These are phyloP conservation scores for Clavispora phyllophila DNA, from an alignment of 805 yeast genomes.

Conservation along the genomic window DNA sequence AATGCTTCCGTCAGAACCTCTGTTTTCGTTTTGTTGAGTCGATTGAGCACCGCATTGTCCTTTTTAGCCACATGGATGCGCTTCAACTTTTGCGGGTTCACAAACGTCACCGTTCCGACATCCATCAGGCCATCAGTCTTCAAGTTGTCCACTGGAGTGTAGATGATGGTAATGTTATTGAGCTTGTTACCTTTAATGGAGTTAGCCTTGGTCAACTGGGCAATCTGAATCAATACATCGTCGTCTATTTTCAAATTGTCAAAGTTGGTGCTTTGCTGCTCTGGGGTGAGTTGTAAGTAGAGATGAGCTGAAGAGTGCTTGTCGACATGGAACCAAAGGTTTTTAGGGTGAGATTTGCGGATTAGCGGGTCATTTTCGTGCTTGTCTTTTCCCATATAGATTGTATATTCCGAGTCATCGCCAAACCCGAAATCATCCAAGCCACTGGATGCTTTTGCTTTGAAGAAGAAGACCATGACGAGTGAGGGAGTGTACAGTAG, in stretches of 20 bases:
- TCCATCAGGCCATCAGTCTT: slow-evolving; percentile 68
- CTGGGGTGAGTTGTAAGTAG: slow-evolving; percentile 51
- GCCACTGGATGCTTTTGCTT: slow-evolving; percentile 8
- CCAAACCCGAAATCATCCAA: slow-evolving; percentile 17
- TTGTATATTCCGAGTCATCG: slow-evolving; percentile 9
- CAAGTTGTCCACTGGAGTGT: slow-evolving; percentile 71
- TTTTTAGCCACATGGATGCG: slow-evolving; percentile 49
- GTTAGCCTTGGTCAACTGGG: slow-evolving; percentile 72
- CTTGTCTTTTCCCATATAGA: slow-evolving; percentile 73
- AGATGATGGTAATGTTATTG: slow-evolving; percentile 59
- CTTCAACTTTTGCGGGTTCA: slow-evolving; percentile 50
- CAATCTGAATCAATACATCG: slow-evolving; percentile 43
- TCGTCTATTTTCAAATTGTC: slow-evolving; percentile 37
- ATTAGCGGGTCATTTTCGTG: slow-evolving; percentile 53
- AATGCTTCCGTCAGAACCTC: slow-evolving; percentile 49
- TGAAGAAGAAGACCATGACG: slow-evolving; percentile 16
- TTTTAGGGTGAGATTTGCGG: slow-evolving; percentile 58
- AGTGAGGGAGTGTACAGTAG: neutral
- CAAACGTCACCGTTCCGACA: slow-evolving; percentile 73
- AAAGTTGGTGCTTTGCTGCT: slow-evolving; percentile 41
- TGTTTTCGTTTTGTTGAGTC: slow-evolving; percentile 58
- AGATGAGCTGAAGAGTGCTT: slow-evolving; percentile 74
- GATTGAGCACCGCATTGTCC: slow-evolving; percentile 56
- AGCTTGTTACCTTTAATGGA: slow-evolving; percentile 72
- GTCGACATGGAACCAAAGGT: slow-evolving; percentile 81